phyloP scores from a whole-genome alignment of 2,329 filamentous ascomycete genomes.

The Hypoxylon sp. region DNA sequence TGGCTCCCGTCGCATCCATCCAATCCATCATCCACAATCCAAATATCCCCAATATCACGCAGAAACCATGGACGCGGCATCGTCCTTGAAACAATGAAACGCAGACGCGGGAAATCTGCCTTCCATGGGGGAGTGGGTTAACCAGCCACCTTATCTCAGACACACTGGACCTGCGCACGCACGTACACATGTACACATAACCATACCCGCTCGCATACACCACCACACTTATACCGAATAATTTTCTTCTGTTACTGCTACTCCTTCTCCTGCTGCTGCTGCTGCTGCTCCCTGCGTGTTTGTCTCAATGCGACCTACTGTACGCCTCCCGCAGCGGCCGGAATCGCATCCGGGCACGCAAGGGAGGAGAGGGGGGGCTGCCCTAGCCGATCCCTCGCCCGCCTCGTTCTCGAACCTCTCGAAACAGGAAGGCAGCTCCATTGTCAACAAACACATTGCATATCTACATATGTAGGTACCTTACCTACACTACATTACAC shows the following conservation, averaged over 20 bases:
- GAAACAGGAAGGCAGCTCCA: slow-evolving; percentile 35
- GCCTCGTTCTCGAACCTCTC: slow-evolving; percentile 29
- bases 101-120: slow-evolving; percentile 17
- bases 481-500: background rate
- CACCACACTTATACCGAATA: slow-evolving; percentile 3
- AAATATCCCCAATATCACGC: slow-evolving; percentile 29
- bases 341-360: slow-evolving; percentile 37
- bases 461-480: background rate
- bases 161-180: slow-evolving; percentile 13
- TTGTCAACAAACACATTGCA: background rate
- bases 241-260: background rate
- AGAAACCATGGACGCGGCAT: slow-evolving; percentile 28
- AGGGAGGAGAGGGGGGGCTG: slow-evolving; percentile 8
- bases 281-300: slow-evolving; percentile 6
- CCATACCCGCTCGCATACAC: background rate
- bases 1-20: background rate
- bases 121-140: background rate
- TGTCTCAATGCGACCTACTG: slow-evolving; percentile 24
- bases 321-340: slow-evolving; percentile 35
- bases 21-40: background rate
- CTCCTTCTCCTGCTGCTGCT: background rate
- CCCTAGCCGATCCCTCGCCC: slow-evolving; percentile 8
- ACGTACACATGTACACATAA: background rate
- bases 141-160: slow-evolving; percentile 19
- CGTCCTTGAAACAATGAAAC: slow-evolving; percentile 37